Conservation (phyloP, 177 flowering plant species). For the Vitis hybrid region DNA sequence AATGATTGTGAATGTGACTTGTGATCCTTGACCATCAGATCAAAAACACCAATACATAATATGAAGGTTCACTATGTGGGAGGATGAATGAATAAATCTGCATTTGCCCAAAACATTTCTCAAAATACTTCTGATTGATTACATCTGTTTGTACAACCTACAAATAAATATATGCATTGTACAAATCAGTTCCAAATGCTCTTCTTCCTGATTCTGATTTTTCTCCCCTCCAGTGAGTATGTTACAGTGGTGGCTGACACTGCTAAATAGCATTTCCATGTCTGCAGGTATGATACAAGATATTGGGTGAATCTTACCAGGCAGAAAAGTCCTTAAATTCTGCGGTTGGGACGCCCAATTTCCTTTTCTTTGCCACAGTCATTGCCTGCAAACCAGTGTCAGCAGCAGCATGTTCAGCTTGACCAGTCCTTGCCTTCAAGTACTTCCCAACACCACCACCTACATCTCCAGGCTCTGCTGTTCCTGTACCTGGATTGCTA, state of each 20-base stretch:
- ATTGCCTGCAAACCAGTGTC: slow-evolving; percentile 26
- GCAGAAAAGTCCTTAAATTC: slow-evolving; percentile 71
- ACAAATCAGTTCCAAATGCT: neutral
- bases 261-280: neutral
- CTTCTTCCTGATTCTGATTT: neutral
- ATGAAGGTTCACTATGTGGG: no score
- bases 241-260: slow-evolving; percentile 1
- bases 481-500: slow-evolving; percentile 80
- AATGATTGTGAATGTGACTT: no score
- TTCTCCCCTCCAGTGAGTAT: neutral
- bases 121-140: neutral
- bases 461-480: slow-evolving; percentile 36
- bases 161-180: neutral
- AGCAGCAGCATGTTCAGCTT: slow-evolving; percentile 28
- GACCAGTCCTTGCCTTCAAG: slow-evolving; percentile 57
- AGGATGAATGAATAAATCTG: no score
- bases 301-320: slow-evolving; percentile 48
- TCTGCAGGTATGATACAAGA: slow-evolving; percentile 8
- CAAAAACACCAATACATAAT: no score
- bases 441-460: slow-evolving; percentile 89
- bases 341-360: slow-evolving; percentile 35
- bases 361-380: slow-evolving; percentile 65
- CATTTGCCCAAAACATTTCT: no score
- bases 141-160: neutral
- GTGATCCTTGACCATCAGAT: no score